Percentiles rank a stretch among this genome's conserved stretches.
Conservation (phyloP, 2,329 filamentous ascomycete genomes). For the Penicillium griseofulvum region DNA sequence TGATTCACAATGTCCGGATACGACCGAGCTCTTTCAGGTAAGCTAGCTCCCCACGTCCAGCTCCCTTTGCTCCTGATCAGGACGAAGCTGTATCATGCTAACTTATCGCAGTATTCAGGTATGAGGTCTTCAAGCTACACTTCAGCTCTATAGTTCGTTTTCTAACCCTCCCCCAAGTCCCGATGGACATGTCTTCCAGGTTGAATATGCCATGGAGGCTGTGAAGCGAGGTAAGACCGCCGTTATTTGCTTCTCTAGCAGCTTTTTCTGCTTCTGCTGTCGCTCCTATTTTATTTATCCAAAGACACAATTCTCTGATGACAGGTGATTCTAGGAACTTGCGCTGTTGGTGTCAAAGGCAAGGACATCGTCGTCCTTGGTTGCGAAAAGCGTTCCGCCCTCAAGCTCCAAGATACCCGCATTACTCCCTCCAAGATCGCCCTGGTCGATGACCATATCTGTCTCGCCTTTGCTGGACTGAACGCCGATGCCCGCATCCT, state of each 20-base stretch:
- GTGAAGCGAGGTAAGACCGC: constrained; percentile 83
- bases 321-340: constrained; percentile 66
- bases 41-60: constrained; percentile 29
- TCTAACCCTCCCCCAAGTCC: constrained; percentile 66
- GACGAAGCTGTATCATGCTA: constrained; percentile 33
- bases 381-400: constrained; percentile 97
- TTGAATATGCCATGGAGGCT: constrained; percentile 98
- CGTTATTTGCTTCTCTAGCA: constrained; percentile 10
- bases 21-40: constrained; percentile 98
- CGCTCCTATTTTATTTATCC: neutral
- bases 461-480: constrained; percentile 92
- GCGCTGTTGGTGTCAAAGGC: constrained; percentile 96
- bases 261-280: neutral
- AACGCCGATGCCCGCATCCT: constrained; percentile 98
- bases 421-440: constrained; percentile 99
- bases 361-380: constrained; percentile 90
- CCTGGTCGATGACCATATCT: constrained; percentile 91
- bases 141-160: constrained; percentile 15
- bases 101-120: constrained; percentile 76
- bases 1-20: constrained; percentile 73
- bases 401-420: constrained; percentile 98
- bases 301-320: neutral
- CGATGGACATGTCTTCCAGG: constrained; percentile 99
- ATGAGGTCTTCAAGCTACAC: constrained; percentile 20
- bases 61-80: constrained; percentile 31